Base-by-base conservation (phyloP, 108 stramenopile species). In the Cylindrotheca fusiformis region DNA sequence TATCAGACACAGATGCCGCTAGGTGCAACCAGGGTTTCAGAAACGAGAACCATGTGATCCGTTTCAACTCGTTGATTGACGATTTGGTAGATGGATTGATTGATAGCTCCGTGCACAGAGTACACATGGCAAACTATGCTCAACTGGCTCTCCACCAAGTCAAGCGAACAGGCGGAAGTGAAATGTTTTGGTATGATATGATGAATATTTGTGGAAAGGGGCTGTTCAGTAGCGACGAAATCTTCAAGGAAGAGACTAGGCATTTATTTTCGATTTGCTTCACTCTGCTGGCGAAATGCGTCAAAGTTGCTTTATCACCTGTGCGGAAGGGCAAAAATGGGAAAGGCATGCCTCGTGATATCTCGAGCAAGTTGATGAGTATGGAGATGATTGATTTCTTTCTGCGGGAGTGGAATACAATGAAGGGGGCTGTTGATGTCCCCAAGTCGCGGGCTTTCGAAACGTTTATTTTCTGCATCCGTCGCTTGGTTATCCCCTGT, bases 161-260 rank as follows among this genome's bases (percentile, higher is more conserved):
- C 28, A 70, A 85, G 50, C 78, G 92, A 65, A 84, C 87, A 21
- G 92, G 92, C 3, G 92, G 92, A 6, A 88, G 85, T 48, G 92
- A 93, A 61, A 66, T 93, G 2, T 93, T 93, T 65, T 93, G 92
- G 92, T 78, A 90, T 61, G 92, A 93, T 61, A 90, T 93, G 92
- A 88, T 87, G 47, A 78, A 79, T 65, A 68, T 74, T 5, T 90
- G 88, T 61, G 92, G 88, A 2, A 28, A 17, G 28, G 83, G 81
- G 28, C 59, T 93, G 41, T 93, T 93, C 58, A 85, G 81, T 25
- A 68, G 67, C 31, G 70, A 79, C 47, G 31, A 62, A 12, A 49
- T 48, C 14, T 59, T 82, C 22, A 31, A 51, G 12, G 61, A 67
- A 25, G 67, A 55, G 58, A 65, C 65, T 1, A 55, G 69, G 36